A percentile compares a stretch with the other conserved stretches of the same genome.
Evolutionary conservation across 140 eudicot species (phyloP).

Genomic region (Stevia rebaudiana): DNA sequence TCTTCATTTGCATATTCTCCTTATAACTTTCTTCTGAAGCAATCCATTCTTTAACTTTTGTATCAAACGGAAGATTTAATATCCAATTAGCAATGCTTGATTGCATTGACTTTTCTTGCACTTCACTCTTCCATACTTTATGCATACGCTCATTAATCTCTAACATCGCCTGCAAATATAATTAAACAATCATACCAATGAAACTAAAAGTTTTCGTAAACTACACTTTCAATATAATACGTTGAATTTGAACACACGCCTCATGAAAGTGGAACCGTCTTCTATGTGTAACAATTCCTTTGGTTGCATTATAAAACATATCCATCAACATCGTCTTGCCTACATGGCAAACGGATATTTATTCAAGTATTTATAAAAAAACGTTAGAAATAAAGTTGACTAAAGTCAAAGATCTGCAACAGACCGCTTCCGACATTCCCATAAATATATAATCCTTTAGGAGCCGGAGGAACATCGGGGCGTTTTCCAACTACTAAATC

Average conservation of each 20-base stretch:
- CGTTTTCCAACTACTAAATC: slow-evolving; percentile 65
- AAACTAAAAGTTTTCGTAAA: neutral
- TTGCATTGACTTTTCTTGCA: slow-evolving; percentile 57
- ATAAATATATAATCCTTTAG: slow-evolving; percentile 81
- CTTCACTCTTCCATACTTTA: slow-evolving; percentile 75
- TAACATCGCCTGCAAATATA: slow-evolving; percentile 75
- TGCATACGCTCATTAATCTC: slow-evolving; percentile 90
- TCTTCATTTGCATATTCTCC: slow-evolving; percentile 71
- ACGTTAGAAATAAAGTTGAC: slow-evolving; percentile 1
- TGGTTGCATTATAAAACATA: slow-evolving; percentile 81
- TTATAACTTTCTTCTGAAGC: slow-evolving; percentile 86
- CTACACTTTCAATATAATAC: neutral
- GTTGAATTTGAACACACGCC: slow-evolving; percentile 38
- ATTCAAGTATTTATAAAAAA: neutral
- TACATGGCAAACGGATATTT: too few species aligned
- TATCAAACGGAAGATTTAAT: slow-evolving; percentile 76
- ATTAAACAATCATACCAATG: neutral
- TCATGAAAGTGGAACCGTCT: slow-evolving; percentile 96
- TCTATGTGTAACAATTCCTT: slow-evolving; percentile 77
- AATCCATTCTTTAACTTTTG: slow-evolving; percentile 85
- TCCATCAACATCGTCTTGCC: slow-evolving; percentile 99
- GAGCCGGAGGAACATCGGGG: slow-evolving; percentile 74
- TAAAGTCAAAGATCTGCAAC: slow-evolving; percentile 15
- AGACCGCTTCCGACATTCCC: slow-evolving; percentile 99
- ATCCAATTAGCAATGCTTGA: slow-evolving; percentile 84